Conservation (phyloP, 352 stramenopile genomes). For the Plasmopara muralis region DNA sequence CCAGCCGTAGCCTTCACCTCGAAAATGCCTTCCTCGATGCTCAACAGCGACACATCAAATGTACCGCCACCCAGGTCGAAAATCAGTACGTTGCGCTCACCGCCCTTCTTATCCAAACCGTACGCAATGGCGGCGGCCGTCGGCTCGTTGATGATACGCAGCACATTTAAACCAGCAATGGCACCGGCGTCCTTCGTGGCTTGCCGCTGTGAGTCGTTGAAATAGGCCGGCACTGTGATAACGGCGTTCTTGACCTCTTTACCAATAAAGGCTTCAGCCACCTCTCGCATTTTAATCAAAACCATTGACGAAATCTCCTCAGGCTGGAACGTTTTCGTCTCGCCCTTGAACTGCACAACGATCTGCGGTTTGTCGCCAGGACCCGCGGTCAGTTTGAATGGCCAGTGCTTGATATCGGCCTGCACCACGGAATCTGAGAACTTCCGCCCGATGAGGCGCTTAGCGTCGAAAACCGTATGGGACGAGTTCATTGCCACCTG, state of each 20-base stretch:
- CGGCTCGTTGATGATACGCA: slow-evolving; percentile 99
- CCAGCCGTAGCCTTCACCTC: slow-evolving; percentile 98
- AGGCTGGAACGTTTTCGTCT: slow-evolving; percentile 92
- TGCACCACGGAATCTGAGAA: slow-evolving; percentile 97
- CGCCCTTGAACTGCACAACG: slow-evolving; percentile 88
- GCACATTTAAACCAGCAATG: slow-evolving; percentile 97
- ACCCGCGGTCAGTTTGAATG: slow-evolving; percentile 94
- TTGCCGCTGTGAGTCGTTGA: slow-evolving; percentile 99
- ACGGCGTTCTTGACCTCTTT: slow-evolving; percentile 95
- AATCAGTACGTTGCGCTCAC: slow-evolving; percentile 95
- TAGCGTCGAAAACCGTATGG: slow-evolving; percentile 99
- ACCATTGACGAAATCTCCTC: slow-evolving; percentile 99
- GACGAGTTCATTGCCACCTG: slow-evolving; percentile 98
- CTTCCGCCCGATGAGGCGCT: slow-evolving; percentile 98
- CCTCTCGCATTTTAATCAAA: slow-evolving; percentile 98
- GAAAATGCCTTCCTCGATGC: slow-evolving; percentile 98
- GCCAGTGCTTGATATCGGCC: slow-evolving; percentile 96
- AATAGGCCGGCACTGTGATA: slow-evolving; percentile 99
- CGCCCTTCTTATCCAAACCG: slow-evolving; percentile 90
- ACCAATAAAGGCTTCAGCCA: slow-evolving; percentile 97
- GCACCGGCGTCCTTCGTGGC: slow-evolving; percentile 98
- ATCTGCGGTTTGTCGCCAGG: slow-evolving; percentile 89
- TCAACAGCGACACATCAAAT: slow-evolving; percentile 98
- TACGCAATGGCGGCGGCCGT: slow-evolving; percentile 94
- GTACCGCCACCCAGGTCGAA: slow-evolving; percentile 97